A percentile compares a stretch with the other conserved stretches of the same genome.
Conservation (phyloP, 108 stramenopile genomes). For the Chaetoceros tenuissimus region DNA sequence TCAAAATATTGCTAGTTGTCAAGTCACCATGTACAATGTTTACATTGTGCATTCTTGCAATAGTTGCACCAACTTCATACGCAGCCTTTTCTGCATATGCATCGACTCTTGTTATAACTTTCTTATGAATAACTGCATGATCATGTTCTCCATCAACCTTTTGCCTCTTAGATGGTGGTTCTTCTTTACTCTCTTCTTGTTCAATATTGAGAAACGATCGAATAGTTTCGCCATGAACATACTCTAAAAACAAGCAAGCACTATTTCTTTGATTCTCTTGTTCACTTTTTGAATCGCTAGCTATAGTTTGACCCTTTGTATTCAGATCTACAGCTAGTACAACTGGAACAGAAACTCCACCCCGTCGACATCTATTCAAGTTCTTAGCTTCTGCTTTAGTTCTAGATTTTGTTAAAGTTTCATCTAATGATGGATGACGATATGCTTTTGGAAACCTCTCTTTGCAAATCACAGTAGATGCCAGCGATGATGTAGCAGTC, state of each 20-base stretch:
- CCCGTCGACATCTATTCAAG: conserved; percentile 41
- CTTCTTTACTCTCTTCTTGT: conserved; percentile 5
- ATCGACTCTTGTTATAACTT: conserved; percentile 14
- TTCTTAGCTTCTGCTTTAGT: conserved; percentile 70
- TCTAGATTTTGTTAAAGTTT: conserved; percentile 79
- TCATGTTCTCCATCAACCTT: conserved; percentile 1
- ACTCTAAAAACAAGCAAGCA: conserved; percentile 56
- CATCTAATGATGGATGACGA: conserved; percentile 87
- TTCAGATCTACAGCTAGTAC: conserved; percentile 51
- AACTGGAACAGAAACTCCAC: conserved; percentile 49
- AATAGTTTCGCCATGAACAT: conserved; percentile 54
- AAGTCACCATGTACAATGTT: conserved; percentile 93
- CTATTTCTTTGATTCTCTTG: background rate
- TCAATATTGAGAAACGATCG: conserved; percentile 33
- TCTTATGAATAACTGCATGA: background rate
- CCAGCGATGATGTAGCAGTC: conserved; percentile 2
- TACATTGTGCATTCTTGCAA: conserved; percentile 84
- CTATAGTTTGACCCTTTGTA: conserved; percentile 14
- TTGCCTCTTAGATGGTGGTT: background rate
- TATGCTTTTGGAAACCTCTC: conserved; percentile 93
- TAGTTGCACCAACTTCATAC: conserved; percentile 47
- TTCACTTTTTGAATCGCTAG: conserved; percentile 19
- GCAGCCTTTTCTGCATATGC: conserved; percentile 30
- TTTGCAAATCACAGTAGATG: conserved; percentile 57
- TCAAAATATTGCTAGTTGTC: conserved; percentile 93